These are phyloP conservation scores for Trichocladium uniseriatum DNA, from an alignment of 495 filamentous ascomycete genomes.

Conservation along the genomic window DNA sequence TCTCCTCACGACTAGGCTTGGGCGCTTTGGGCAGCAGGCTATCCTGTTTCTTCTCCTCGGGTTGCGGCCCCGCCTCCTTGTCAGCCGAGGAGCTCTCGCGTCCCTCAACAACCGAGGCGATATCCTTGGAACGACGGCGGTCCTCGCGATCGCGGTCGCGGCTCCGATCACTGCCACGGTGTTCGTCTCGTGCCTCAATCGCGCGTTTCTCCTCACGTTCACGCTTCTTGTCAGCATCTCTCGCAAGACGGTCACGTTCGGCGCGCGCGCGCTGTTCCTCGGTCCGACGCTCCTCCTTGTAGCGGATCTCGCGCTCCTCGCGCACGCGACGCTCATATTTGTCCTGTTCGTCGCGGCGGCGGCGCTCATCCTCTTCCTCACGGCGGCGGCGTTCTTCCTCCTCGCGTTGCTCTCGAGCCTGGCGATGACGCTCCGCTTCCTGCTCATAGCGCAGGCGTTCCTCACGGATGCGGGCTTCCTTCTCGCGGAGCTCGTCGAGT, in stretches of 20 bases:
- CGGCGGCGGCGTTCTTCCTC: slow-evolving; percentile 17
- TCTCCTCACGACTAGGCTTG: slow-evolving; percentile 21
- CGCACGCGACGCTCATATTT: slow-evolving; percentile 18
- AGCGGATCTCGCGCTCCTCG: slow-evolving; percentile 20
- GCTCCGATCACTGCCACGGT: slow-evolving; percentile 5
- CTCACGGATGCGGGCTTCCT: slow-evolving; percentile 4
- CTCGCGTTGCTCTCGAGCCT: slow-evolving; percentile 20
- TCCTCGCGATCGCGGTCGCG: slow-evolving; percentile 19
- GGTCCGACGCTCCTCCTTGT: slow-evolving; percentile 16
- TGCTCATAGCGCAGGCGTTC: slow-evolving; percentile 12
- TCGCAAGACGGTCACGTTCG: slow-evolving; percentile 9
- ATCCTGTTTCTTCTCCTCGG: slow-evolving; percentile 27
- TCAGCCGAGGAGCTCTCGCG: slow-evolving; percentile 18
- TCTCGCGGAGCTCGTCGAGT: slow-evolving; percentile 16
- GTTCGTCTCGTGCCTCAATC: slow-evolving; percentile 17
- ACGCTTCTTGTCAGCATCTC: slow-evolving; percentile 12
- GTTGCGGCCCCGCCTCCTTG: slow-evolving; percentile 22
- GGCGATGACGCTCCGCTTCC: slow-evolving; percentile 18
- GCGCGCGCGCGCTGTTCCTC: slow-evolving; percentile 17
- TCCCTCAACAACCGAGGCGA: slow-evolving; percentile 18
- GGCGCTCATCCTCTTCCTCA: slow-evolving; percentile 19
- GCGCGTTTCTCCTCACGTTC: slow-evolving; percentile 19
- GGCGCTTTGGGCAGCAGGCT: slow-evolving; percentile 17
- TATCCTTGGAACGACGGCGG: slow-evolving; percentile 14
- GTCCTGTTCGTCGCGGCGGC: slow-evolving; percentile 11